phyloP scores from a whole-genome alignment of 495 filamentous ascomycete genomes.

The Terfezia boudieri region DNA sequence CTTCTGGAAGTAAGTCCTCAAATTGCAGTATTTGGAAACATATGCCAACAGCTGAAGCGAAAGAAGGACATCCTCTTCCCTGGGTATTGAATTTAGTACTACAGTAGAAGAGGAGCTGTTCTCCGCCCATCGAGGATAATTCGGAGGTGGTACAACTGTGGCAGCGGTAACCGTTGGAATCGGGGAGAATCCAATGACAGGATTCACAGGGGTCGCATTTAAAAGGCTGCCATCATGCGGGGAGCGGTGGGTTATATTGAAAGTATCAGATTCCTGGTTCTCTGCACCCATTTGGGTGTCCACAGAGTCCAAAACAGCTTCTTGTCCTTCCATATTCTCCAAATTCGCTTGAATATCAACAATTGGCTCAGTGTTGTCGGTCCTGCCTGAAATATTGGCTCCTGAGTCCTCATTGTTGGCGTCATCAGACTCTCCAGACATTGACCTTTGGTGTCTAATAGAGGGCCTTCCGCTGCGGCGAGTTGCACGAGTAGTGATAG shows the following conservation, averaged over 20 bases:
- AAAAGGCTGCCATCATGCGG: slow-evolving; percentile 73
- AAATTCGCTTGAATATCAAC: slow-evolving; percentile 57
- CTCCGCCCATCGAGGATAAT: slow-evolving; percentile 48
- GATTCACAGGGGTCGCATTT: slow-evolving; percentile 37
- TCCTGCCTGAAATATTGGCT: slow-evolving; percentile 39
- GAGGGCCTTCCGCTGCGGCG: slow-evolving; percentile 41
- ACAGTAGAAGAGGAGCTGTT: slow-evolving; percentile 40
- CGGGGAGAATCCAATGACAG: slow-evolving; percentile 52
- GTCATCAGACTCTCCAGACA: slow-evolving; percentile 71
- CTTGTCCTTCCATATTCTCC: slow-evolving; percentile 47
- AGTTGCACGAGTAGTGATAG: slow-evolving; percentile 9
- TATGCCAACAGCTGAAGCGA: slow-evolving; percentile 94
- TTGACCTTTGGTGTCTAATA: slow-evolving; percentile 70
- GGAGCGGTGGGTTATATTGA: slow-evolving; percentile 88
- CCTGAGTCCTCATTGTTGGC: slow-evolving; percentile 43
- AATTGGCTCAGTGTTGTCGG: slow-evolving; percentile 47
- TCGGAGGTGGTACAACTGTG: slow-evolving; percentile 40
- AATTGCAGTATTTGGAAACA: slow-evolving; percentile 94
- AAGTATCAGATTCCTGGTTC: slow-evolving; percentile 62
- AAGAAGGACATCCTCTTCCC: slow-evolving; percentile 95
- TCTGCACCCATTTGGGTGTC: slow-evolving; percentile 58
- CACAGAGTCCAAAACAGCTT: slow-evolving; percentile 56
- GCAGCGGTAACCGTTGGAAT: slow-evolving; percentile 40
- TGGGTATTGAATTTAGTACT: slow-evolving; percentile 67
- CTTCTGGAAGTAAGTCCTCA: slow-evolving; percentile 81